Percentiles rank a stretch among this genome's conserved stretches.
These are phyloP conservation scores for Aspergillus sp. DNA, from an alignment of 2,329 filamentous ascomycete species.

Conservation along the genomic window DNA sequence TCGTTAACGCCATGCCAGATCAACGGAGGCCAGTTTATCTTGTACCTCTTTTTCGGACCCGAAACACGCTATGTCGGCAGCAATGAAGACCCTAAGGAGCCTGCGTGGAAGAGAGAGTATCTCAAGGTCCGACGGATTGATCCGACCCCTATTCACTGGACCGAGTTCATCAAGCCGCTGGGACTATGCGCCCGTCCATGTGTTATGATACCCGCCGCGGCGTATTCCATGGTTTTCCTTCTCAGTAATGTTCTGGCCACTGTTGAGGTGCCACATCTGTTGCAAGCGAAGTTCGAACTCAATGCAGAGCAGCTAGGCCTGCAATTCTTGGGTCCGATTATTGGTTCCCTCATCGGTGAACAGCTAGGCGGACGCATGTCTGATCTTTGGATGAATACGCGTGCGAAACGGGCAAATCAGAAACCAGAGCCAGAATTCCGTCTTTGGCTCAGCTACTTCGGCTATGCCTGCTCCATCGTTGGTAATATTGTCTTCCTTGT, in stretches of 20 bases:
- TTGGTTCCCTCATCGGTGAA: constrained; percentile 61
- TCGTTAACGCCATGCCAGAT: constrained; percentile 36
- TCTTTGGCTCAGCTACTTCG: constrained; percentile 59
- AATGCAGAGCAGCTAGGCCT: constrained; percentile 60
- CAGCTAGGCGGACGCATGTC: constrained; percentile 58
- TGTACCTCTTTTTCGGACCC: constrained; percentile 56
- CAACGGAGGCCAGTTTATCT: constrained; percentile 57
- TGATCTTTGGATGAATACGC: constrained; percentile 57
- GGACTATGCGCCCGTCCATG: constrained; percentile 47
- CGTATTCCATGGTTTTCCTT: constrained; percentile 60
- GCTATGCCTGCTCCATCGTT: constrained; percentile 52
- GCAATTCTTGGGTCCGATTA: constrained; percentile 59
- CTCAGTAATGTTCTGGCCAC: constrained; percentile 56
- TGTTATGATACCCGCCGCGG: constrained; percentile 53
- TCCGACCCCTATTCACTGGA: constrained; percentile 47
- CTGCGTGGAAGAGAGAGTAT: constrained; percentile 47
- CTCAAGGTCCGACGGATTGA: constrained; percentile 53
- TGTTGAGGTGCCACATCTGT: constrained; percentile 61
- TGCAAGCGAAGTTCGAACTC: constrained; percentile 56
- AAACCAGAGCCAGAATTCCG: constrained; percentile 54
- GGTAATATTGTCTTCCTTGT: constrained; percentile 60
- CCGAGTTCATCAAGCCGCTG: constrained; percentile 55
- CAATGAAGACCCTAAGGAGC: constrained; percentile 25
- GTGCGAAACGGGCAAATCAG: constrained; percentile 29
- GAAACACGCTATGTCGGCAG: constrained; percentile 55